These are phyloP conservation scores for Colletotrichum spinosum DNA, from an alignment of 2,329 filamentous ascomycete genomes.

Conservation along the genomic window DNA sequence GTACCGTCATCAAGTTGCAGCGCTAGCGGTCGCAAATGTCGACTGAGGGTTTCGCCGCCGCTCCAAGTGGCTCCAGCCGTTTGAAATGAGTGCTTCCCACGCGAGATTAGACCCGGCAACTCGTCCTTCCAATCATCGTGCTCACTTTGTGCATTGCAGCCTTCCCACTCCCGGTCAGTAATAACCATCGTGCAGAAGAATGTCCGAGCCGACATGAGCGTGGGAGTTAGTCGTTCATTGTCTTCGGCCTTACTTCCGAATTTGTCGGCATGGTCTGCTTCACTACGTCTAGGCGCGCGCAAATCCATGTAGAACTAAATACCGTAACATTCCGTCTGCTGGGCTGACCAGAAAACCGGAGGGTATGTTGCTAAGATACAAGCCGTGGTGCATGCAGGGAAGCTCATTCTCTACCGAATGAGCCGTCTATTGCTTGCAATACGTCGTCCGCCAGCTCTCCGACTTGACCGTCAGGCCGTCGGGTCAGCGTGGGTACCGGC, in stretches of 20 bases:
- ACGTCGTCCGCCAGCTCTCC: constrained; percentile 20
- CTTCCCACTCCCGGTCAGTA: constrained; percentile 5
- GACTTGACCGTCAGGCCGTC: background rate
- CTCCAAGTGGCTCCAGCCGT: constrained; percentile 24
- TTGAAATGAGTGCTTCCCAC: constrained; percentile 30
- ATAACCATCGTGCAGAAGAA: constrained; percentile 8
- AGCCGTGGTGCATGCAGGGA: constrained; percentile 10
- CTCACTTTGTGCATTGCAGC: constrained; percentile 1
- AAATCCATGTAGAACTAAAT: constrained; percentile 13
- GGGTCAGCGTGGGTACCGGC: constrained; percentile 7
- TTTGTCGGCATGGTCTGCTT: background rate
- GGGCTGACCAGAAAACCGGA: constrained; percentile 16
- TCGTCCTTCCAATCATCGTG: constrained; percentile 23
- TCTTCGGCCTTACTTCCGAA: constrained; percentile 3
- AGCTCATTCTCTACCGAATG: constrained; percentile 17
- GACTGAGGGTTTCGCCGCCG: constrained; percentile 19
- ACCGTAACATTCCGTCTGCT: constrained; percentile 12
- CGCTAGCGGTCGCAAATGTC: constrained; percentile 18
- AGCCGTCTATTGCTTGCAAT: constrained; percentile 21
- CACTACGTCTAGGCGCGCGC: background rate
- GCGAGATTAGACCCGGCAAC: constrained; percentile 35
- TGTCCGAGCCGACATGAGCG: constrained; percentile 13
- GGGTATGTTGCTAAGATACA: constrained; percentile 35
- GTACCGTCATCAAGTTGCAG: too few species aligned
- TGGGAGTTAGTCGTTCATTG: background rate